Conservation (phyloP, 2,329 filamentous ascomycete genomes). For the Verticillium longisporum region DNA sequence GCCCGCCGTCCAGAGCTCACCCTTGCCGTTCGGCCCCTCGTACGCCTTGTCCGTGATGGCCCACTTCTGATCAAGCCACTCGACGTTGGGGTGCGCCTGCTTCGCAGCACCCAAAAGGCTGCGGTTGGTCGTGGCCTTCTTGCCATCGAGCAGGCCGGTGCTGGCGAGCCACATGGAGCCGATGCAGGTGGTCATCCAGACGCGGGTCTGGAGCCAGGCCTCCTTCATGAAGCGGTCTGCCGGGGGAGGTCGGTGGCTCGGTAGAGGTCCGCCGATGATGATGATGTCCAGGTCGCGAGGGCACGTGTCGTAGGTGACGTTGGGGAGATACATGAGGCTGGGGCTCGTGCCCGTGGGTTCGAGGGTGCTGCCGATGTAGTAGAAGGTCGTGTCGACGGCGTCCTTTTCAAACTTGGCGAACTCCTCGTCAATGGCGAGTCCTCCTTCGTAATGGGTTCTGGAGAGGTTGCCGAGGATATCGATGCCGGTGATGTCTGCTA, state of each 20-base stretch:
- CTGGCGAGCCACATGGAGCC: conserved; percentile 30
- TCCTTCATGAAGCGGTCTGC: conserved; percentile 27
- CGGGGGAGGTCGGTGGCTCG: conserved; percentile 18
- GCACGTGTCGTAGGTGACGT: conserved; percentile 29
- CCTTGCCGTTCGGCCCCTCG: conserved; percentile 15
- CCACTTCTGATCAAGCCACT: conserved; percentile 31
- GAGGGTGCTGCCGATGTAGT: conserved; percentile 27
- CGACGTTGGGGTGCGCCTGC: conserved; percentile 18
- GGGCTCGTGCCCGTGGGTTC: conserved; percentile 21
- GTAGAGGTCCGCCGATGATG: conserved; percentile 27
- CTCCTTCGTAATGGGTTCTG: conserved; percentile 5
- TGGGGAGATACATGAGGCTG: conserved; percentile 24
- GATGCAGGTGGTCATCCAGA: conserved; percentile 29
- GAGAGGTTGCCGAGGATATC: conserved; percentile 25
- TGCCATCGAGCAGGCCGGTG: conserved; percentile 26
- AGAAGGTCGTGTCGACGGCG: conserved; percentile 24
- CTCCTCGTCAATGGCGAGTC: conserved; percentile 18
- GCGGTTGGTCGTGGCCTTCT: conserved; percentile 30
- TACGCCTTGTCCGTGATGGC: conserved; percentile 24
- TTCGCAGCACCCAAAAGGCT: conserved; percentile 17
- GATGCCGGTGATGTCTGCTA: conserved; percentile 29
- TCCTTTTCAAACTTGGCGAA: conserved; percentile 12
- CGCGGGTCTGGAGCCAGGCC: conserved; percentile 23
- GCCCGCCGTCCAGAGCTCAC: conserved; percentile 29
- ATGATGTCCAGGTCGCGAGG: conserved; percentile 33